Conservation (phyloP, 2,329 filamentous ascomycete genomes). For the Xylariaceae sp. region DNA sequence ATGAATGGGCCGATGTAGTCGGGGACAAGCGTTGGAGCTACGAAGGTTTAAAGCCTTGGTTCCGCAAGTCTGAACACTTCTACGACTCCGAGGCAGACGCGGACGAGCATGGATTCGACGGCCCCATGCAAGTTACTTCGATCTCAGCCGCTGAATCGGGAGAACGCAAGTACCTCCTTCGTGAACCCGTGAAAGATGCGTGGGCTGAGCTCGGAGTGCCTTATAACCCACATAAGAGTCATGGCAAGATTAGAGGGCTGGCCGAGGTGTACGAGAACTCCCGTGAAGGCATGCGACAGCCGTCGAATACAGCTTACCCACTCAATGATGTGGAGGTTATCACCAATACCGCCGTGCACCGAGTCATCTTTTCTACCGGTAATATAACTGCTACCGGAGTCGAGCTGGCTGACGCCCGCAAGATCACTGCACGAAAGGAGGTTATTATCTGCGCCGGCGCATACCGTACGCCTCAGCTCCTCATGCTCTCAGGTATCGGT, state of each 20-base stretch:
- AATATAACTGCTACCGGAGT: slow-evolving; percentile 36
- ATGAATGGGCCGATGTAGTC: slow-evolving; percentile 15
- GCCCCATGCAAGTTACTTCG: slow-evolving; percentile 19
- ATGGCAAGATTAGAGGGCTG: slow-evolving; percentile 25
- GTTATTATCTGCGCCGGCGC: slow-evolving; percentile 25
- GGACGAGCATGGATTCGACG: slow-evolving; percentile 19
- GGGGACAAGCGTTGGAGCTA: slow-evolving; percentile 32
- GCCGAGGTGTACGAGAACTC: slow-evolving; percentile 22
- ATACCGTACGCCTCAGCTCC: slow-evolving; percentile 25
- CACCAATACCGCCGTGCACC: slow-evolving; percentile 11
- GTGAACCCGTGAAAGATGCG: slow-evolving; percentile 18
- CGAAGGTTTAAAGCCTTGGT: slow-evolving; percentile 37
- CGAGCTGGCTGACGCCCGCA: slow-evolving; percentile 24
- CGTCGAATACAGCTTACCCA: slow-evolving; percentile 13
- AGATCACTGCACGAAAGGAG: slow-evolving; percentile 21
- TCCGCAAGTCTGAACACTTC: slow-evolving; percentile 28
- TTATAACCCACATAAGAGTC: slow-evolving; percentile 19
- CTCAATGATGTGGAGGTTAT: slow-evolving; percentile 13
- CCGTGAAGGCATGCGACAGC: slow-evolving; percentile 12
- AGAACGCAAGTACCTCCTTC: slow-evolving; percentile 26
- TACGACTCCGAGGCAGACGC: slow-evolving; percentile 22
- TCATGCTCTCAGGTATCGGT: slow-evolving; percentile 29
- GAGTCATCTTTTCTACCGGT: slow-evolving; percentile 8
- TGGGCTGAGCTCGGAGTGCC: slow-evolving; percentile 26
- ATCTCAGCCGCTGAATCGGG: slow-evolving; percentile 12